Evolutionary conservation across 176 grass and related monocot genomes (phyloP), one percentile per base, ranked within the genome.

Genomic region (Eragrostis nindensis): DNA sequence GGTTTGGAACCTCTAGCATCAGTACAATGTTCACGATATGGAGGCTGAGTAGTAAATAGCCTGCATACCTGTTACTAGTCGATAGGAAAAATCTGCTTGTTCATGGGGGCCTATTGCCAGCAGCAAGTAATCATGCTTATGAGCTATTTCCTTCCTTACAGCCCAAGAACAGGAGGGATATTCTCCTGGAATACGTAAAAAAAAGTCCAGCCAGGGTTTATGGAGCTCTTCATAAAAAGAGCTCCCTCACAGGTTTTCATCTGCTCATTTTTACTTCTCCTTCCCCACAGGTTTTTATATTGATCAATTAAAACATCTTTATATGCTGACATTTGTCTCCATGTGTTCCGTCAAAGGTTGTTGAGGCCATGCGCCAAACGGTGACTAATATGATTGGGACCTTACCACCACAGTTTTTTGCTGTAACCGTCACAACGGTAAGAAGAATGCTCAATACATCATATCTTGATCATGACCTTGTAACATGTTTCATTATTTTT

Each of bases 351-450:
- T 74, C 29, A 61, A 71, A 98, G 95, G 92, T 98, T 63, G 88
- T 94, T 41, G 90, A 98, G 49, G 95, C 95, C 81, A 98, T 98
- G 95, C 90, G 95, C 16, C 95, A 98, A 52, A 98, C 95, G 1
- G 92, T 98, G 36, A 89, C 95, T 67, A 98, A 93, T 80, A 98
- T 98, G 95, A 92, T 98, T 42, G 95, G 95, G 63, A 93, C 87
- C 80, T 91, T 98, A 71, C 95, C 95, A 16, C 95, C 90, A 54
- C 86, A 98, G 60, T 98, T 98, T 83, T 98, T 94, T 32, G 70
- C 92, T 77, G 83, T 98, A 75, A 98, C 95, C 41, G 92, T 98
- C 62, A 89, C 90, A 24, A 98, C 90, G 75, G 95, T 98, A 98
- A 90, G 85, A 49, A 14, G 36, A 73, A 13, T 66, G 18, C 57